phyloP scores from a whole-genome alignment of 192 early-diverging fungal genomes.

The Lunasporangiospora selenospora region DNA sequence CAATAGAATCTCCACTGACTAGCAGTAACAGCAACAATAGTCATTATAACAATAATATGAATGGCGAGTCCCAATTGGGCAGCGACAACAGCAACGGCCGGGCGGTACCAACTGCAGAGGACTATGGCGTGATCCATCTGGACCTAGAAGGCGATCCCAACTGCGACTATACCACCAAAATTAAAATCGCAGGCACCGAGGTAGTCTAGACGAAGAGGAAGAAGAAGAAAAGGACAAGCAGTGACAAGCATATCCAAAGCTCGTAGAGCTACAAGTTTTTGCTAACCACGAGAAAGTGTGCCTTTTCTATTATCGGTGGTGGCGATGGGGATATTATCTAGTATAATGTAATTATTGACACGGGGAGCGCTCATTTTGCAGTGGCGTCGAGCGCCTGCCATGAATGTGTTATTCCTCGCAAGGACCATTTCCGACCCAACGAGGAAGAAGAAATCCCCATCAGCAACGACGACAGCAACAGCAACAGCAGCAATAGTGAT shows the following conservation, averaged over 20 bases:
- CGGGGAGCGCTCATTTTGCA: constrained; percentile 41
- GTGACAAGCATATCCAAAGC: too few species aligned
- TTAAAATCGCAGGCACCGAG: constrained; percentile 31
- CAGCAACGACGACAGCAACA: background rate
- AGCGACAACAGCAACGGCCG: background rate
- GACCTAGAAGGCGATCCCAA: constrained; percentile 37
- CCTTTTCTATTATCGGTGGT: too few species aligned
- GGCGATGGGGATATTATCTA: too few species aligned
- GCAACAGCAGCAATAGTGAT: background rate
- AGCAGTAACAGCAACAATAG: background rate
- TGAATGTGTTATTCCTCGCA: constrained; percentile 22
- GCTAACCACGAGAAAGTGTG: too few species aligned
- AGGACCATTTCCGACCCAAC: constrained; percentile 7
- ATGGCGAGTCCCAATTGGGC: background rate
- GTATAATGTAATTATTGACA: constrained; percentile 47
- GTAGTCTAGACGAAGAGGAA: background rate
- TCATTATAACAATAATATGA: background rate
- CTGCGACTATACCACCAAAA: constrained; percentile 44
- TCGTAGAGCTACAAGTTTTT: too few species aligned
- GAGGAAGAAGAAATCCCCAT: constrained; percentile 41
- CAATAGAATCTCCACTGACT: background rate
- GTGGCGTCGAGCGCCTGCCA: constrained; percentile 26
- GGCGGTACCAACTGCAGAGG: constrained; percentile 4
- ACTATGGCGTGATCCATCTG: constrained; percentile 33
- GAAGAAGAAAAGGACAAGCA: background rate